These are phyloP conservation scores for Casuarina equisetifolia DNA, from an alignment of 306 rosid genomes.

Conservation along the genomic window DNA sequence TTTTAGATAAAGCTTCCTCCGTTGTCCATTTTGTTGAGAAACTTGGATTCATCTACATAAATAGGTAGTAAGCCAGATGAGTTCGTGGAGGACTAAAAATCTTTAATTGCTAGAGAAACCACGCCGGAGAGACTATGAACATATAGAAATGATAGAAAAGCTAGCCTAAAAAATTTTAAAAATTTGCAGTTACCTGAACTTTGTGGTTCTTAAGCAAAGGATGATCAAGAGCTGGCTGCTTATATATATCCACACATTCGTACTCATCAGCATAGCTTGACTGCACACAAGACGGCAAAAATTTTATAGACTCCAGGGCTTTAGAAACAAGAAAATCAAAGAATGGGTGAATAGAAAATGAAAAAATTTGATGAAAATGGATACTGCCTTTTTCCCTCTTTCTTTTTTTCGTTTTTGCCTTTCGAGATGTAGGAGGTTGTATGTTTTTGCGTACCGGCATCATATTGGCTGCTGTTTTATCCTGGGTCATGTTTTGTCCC, in stretches of 20 bases:
- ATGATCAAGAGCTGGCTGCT: slow-evolving; percentile 34
- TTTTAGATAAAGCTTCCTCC: slow-evolving; percentile 1
- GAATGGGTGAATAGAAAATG: too few relatives aligned
- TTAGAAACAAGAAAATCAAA: not conserved
- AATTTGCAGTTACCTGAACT: slow-evolving; percentile 24
- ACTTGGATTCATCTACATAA: slow-evolving; percentile 8
- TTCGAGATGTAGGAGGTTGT: not conserved
- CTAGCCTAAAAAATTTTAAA: too few relatives aligned
- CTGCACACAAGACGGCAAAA: not conserved
- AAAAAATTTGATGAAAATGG: too few relatives aligned
- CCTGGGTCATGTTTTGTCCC: not conserved
- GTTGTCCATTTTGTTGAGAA: not conserved
- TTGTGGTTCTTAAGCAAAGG: slow-evolving; percentile 31
- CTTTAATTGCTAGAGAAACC: not conserved
- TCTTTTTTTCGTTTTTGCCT: not conserved
- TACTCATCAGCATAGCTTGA: not conserved
- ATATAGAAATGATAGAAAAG: too few relatives aligned
- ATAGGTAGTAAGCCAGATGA: not conserved
- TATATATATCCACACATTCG: slow-evolving; percentile 37
- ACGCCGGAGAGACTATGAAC: too few relatives aligned
- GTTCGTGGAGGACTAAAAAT: not conserved
- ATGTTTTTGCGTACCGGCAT: not conserved
- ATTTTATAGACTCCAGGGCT: not conserved
- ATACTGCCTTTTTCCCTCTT: too few relatives aligned
- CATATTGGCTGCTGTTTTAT: not conserved